Evolutionary conservation across 192 early-diverging fungal species (phyloP).

Genomic region (Backusella westeae): DNA sequence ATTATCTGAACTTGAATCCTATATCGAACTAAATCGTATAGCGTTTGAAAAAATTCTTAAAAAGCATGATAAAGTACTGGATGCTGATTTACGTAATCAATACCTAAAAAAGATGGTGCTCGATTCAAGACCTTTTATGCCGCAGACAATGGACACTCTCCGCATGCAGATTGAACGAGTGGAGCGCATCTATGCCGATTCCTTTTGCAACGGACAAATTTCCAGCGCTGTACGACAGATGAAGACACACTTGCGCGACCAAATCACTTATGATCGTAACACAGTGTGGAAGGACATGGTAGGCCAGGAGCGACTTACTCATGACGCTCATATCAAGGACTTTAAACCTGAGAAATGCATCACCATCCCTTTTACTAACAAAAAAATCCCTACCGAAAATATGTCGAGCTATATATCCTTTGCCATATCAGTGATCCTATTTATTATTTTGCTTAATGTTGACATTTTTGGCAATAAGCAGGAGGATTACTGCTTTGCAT

Average conservation of each 20-base stretch:
- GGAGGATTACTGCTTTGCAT: conserved; percentile 85
- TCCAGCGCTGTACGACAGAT: conserved; percentile 55
- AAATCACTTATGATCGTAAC: conserved; percentile 71
- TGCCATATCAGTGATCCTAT: conserved; percentile 49
- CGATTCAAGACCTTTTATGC: conserved; percentile 51
- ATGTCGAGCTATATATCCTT: conserved; percentile 28
- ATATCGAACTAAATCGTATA: conserved; percentile 79
- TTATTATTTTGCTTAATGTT: conserved; percentile 57
- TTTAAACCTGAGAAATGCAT: conserved; percentile 26
- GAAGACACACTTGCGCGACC: conserved; percentile 60
- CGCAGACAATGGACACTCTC: conserved; percentile 47
- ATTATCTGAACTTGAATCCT: conserved; percentile 80
- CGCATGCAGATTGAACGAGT: conserved; percentile 49
- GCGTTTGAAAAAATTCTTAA: conserved; percentile 93
- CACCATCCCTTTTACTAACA: conserved; percentile 25
- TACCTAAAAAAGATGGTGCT: conserved; percentile 55
- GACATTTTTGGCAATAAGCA: conserved; percentile 63
- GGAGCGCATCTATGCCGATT: conserved; percentile 61
- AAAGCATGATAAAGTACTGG: conserved; percentile 91
- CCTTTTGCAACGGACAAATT: conserved; percentile 55
- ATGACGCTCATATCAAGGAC: conserved; percentile 40
- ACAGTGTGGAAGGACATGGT: conserved; percentile 83
- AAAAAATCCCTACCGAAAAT: neutral
- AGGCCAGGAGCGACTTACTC: conserved; percentile 55
- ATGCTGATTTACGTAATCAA: conserved; percentile 38